phyloP scores from a whole-genome alignment of 2,329 filamentous ascomycete genomes.

The Rhynchosporium graminicola region DNA sequence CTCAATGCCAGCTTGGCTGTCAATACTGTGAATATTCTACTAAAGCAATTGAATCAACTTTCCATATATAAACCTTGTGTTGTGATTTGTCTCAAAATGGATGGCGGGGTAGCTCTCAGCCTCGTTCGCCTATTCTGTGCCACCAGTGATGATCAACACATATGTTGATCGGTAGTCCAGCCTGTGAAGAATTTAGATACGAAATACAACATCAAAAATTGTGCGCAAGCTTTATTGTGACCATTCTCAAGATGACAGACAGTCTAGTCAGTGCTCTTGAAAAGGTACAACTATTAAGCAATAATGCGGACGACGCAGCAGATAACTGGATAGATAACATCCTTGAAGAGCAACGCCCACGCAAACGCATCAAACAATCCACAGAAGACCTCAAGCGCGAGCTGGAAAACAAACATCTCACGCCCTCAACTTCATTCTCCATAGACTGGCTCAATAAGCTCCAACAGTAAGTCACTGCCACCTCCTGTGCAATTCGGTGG shows the following conservation, averaged over 20 bases:
- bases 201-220: constrained; percentile 8
- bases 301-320: constrained; percentile 36
- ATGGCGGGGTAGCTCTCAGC: constrained; percentile 22
- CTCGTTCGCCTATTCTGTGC: constrained; percentile 21
- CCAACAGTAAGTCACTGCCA: constrained; percentile 61
- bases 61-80: background rate
- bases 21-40: background rate
- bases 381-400: constrained; percentile 65
- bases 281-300: constrained; percentile 48
- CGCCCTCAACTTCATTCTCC: constrained; percentile 77
- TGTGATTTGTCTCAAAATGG: constrained; percentile 8
- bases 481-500: constrained; percentile 21
- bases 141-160: constrained; percentile 14
- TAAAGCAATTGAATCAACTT: too few species aligned
- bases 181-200: too few species aligned
- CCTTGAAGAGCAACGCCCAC: constrained; percentile 53
- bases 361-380: constrained; percentile 53
- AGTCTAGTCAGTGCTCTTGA: constrained; percentile 51
- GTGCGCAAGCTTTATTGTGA: background rate
- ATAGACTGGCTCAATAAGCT: constrained; percentile 83
- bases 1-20: background rate
- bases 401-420: constrained; percentile 76
- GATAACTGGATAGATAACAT: constrained; percentile 58
- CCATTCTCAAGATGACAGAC: constrained; percentile 33
- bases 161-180: background rate